Percentiles rank a stretch among this genome's conserved stretches.
Conservation (phyloP, 441 rosid species). For the Heliophila coronopifolia region DNA sequence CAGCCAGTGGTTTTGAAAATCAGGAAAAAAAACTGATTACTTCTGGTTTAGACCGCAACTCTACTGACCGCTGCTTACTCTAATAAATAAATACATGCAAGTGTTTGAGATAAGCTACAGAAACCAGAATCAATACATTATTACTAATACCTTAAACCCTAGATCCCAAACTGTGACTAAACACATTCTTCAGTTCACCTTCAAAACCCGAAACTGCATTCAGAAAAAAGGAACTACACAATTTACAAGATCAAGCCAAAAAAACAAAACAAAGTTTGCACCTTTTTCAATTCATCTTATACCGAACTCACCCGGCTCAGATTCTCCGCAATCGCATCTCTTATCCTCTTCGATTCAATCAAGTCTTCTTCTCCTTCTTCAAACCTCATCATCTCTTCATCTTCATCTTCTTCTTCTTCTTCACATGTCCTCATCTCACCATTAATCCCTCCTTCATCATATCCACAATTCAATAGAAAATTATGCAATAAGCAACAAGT, state of each 20-base stretch:
- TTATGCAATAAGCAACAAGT: constrained; percentile 66
- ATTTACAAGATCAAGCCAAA: neutral
- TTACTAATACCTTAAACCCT: too few relatives aligned
- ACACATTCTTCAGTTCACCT: neutral
- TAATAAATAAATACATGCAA: too few relatives aligned
- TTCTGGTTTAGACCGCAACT: too few relatives aligned
- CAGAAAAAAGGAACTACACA: neutral
- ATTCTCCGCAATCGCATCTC: constrained; percentile 60
- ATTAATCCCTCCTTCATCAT: constrained; percentile 30
- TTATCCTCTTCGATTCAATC: constrained; percentile 35
- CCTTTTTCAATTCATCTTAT: constrained; percentile 28
- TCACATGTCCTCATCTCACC: constrained; percentile 31
- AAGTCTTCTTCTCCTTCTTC: constrained; percentile 45
- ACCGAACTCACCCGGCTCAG: constrained; percentile 38
- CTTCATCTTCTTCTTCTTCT: constrained; percentile 28
- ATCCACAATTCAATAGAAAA: constrained; percentile 45
- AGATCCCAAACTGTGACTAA: too few relatives aligned
- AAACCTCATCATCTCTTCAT: constrained; percentile 29
- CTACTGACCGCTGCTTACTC: too few relatives aligned
- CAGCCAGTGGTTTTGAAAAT: too few relatives aligned
- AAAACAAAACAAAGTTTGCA: neutral
- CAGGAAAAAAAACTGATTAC: too few relatives aligned
- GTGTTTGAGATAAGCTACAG: too few relatives aligned
- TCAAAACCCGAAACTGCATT: neutral
- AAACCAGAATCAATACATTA: too few relatives aligned